A percentile compares a stretch with the other conserved stretches of the same genome.
Conservation (phyloP, 805 yeast species). For the Saturnispora besseyi region DNA sequence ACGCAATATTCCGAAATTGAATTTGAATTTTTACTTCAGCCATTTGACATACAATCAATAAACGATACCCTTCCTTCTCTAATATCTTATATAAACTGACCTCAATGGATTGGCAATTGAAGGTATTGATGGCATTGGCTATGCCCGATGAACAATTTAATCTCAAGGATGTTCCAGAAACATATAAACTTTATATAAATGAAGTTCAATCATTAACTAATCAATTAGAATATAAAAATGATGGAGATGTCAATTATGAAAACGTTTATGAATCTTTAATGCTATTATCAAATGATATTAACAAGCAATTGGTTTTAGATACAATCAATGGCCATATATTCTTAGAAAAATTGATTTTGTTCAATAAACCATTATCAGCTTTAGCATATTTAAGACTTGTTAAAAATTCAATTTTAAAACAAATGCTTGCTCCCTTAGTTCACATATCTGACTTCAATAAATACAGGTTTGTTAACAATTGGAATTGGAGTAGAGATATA, state of each 20-base stretch:
- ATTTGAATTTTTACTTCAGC: neutral
- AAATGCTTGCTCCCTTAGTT: constrained; percentile 2
- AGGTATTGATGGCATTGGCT: constrained; percentile 3
- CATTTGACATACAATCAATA: neutral
- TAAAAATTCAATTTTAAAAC: neutral
- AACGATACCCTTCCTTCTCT: neutral
- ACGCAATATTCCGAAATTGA: neutral
- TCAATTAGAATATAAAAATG: neutral
- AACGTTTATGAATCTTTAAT: neutral
- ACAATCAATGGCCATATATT: constrained; percentile 7
- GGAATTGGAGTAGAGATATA: constrained; percentile 5
- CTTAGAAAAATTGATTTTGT: constrained; percentile 3
- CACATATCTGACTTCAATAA: neutral
- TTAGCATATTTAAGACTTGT: neutral
- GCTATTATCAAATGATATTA: neutral
- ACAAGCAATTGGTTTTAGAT: neutral
- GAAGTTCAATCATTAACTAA: neutral
- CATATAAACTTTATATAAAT: neutral
- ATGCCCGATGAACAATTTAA: neutral
- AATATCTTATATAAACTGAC: neutral
- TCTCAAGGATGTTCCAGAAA: constrained; percentile 1
- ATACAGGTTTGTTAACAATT: neutral
- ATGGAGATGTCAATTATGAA: neutral
- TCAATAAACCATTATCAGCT: neutral
- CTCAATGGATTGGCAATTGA: constrained; percentile 5